phyloP scores from a whole-genome alignment of 305 asterid genomes.

The Plantago coronopus region DNA sequence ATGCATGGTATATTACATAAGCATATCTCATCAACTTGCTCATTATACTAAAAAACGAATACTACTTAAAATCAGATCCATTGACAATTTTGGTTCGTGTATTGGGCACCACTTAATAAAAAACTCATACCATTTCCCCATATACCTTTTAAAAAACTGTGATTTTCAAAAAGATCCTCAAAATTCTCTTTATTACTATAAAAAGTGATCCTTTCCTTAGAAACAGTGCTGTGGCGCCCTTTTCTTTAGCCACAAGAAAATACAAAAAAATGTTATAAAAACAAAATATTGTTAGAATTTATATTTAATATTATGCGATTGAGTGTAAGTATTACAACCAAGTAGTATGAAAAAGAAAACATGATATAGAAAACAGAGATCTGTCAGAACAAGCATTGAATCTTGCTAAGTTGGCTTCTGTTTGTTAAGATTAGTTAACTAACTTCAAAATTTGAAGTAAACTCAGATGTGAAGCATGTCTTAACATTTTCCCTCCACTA shows the following conservation, averaged over 20 bases:
- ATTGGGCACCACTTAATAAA: background rate
- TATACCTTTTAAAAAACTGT: background rate
- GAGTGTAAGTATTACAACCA: too few species aligned
- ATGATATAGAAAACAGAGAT: constrained; percentile 1
- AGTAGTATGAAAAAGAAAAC: too few species aligned
- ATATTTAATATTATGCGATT: too few species aligned
- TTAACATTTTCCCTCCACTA: constrained; percentile 34
- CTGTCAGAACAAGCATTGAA: constrained; percentile 51
- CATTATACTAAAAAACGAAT: background rate
- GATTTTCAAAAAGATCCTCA: constrained; percentile 4
- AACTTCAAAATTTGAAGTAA: constrained; percentile 23
- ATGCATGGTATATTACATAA: too few species aligned
- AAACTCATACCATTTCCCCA: constrained; percentile 2
- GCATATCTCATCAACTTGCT: too few species aligned
- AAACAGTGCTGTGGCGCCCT: constrained; percentile 23
- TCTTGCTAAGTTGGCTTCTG: constrained; percentile 19
- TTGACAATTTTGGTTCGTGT: constrained; percentile 4
- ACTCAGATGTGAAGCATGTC: constrained; percentile 27
- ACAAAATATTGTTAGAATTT: background rate
- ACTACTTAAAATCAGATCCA: background rate
- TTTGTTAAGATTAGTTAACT: background rate
- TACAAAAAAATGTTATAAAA: background rate
- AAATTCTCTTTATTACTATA: constrained; percentile 17
- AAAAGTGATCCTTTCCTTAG: constrained; percentile 23
- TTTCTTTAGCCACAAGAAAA: constrained; percentile 36